phyloP scores from a whole-genome alignment of 495 filamentous ascomycete genomes.

The Pyrenula massariospora region DNA sequence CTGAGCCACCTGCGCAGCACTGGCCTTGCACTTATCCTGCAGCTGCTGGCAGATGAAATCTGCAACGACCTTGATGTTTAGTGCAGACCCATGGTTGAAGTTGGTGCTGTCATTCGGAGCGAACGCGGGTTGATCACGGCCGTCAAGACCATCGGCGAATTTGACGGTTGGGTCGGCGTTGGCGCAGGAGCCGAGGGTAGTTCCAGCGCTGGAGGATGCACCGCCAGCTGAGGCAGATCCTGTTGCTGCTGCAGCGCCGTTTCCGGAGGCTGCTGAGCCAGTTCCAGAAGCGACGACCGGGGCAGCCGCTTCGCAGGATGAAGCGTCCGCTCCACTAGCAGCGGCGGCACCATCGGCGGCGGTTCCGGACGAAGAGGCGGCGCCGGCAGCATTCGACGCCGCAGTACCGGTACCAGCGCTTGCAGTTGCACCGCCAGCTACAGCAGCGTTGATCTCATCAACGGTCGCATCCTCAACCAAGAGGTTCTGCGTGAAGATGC shows the following conservation, averaged over 20 bases:
- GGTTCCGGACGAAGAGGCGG: slow-evolving; percentile 1
- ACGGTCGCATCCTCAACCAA: slow-evolving; percentile 45
- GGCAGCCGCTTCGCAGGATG: neutral
- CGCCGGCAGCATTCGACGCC: slow-evolving; percentile 30
- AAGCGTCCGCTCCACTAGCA: neutral
- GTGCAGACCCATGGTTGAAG: slow-evolving; percentile 47
- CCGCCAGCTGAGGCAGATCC: slow-evolving; percentile 16
- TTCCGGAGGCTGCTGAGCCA: neutral
- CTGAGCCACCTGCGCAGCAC: slow-evolving; percentile 22
- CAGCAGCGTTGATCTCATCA: slow-evolving; percentile 41
- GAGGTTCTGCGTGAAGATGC: slow-evolving; percentile 50
- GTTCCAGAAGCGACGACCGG: neutral
- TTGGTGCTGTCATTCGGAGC: slow-evolving; percentile 28
- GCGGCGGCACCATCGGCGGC: slow-evolving; percentile 2
- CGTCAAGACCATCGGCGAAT: slow-evolving; percentile 39
- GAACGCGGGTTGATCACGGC: slow-evolving; percentile 38
- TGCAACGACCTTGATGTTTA: slow-evolving; percentile 41
- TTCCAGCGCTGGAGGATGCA: slow-evolving; percentile 11
- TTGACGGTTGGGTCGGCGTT: slow-evolving; percentile 36
- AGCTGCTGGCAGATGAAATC: slow-evolving; percentile 43
- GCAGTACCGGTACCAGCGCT: slow-evolving; percentile 6
- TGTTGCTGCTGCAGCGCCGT: neutral
- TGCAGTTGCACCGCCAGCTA: slow-evolving; percentile 19
- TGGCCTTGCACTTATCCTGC: slow-evolving; percentile 34
- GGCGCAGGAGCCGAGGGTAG: slow-evolving; percentile 35